A percentile compares a stretch with the other conserved stretches of the same genome.
Evolutionary conservation across 2,329 filamentous ascomycete genomes (phyloP).

Genomic region (Stachybotrys echinatus): DNA sequence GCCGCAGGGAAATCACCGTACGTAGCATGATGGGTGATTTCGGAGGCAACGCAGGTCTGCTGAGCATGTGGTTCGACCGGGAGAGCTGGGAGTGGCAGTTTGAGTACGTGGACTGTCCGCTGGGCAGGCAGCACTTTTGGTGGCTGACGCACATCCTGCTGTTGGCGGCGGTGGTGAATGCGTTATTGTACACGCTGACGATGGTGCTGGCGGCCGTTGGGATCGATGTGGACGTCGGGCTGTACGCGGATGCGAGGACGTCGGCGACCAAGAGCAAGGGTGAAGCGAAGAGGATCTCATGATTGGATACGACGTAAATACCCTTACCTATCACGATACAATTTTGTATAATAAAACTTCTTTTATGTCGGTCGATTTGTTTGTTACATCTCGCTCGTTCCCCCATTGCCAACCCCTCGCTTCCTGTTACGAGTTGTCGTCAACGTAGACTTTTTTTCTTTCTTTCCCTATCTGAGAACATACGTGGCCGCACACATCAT

Average conservation of each 20-base stretch:
- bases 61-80: slow-evolving; percentile 86
- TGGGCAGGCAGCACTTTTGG: slow-evolving; percentile 90
- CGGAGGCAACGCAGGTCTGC: slow-evolving; percentile 81
- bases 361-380: background rate
- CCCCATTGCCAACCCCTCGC: too few relatives aligned
- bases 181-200: slow-evolving; percentile 18
- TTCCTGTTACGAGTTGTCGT: background rate
- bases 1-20: slow-evolving; percentile 84
- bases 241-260: slow-evolving; percentile 9
- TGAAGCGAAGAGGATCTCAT: slow-evolving; percentile 9
- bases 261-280: slow-evolving; percentile 6
- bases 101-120: slow-evolving; percentile 70
- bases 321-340: background rate
- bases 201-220: slow-evolving; percentile 20
- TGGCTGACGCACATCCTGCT: slow-evolving; percentile 82
- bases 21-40: slow-evolving; percentile 98
- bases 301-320: slow-evolving; percentile 10
- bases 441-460: background rate
- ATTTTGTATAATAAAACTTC: background rate
- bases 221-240: slow-evolving; percentile 27
- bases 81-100: slow-evolving; percentile 70
- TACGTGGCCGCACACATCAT: too few relatives aligned
- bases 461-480: too few relatives aligned
- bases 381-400: background rate
- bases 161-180: slow-evolving; percentile 36